A percentile compares a stretch with the other conserved stretches of the same genome.
These are phyloP conservation scores for Jimgerdemannia lactiflua DNA, from an alignment of 192 early-diverging fungal genomes.

Conservation along the genomic window DNA sequence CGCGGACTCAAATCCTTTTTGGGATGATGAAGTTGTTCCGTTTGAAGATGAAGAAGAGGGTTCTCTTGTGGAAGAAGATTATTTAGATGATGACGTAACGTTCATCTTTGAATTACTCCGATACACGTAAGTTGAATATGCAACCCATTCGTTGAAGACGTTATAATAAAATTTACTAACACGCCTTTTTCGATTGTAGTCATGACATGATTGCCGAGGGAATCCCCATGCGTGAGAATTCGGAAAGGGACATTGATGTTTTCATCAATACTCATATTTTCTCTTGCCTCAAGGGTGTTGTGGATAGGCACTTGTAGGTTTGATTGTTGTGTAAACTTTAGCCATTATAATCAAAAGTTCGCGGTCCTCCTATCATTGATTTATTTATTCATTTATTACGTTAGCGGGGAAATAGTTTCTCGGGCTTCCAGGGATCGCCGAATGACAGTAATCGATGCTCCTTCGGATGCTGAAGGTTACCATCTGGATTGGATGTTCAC, in stretches of 20 bases:
- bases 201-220: slow-evolving; percentile 15
- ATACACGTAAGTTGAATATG: slow-evolving; percentile 16
- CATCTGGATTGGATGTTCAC: too few species aligned
- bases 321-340: slow-evolving; percentile 1
- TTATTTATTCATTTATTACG: slow-evolving; percentile 11
- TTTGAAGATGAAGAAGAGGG: not conserved
- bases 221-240: slow-evolving; percentile 9
- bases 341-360: not conserved
- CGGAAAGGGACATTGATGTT: slow-evolving; percentile 15
- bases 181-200: not conserved
- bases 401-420: slow-evolving; percentile 5
- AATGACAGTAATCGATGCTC: slow-evolving; percentile 5
- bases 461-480: slow-evolving; percentile 1
- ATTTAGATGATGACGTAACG: slow-evolving; percentile 8
- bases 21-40: slow-evolving; percentile 3
- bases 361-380: not conserved
- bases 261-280: slow-evolving; percentile 18
- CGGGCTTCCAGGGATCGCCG: slow-evolving; percentile 2
- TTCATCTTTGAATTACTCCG: slow-evolving; percentile 16
- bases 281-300: slow-evolving; percentile 10
- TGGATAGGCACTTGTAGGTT: slow-evolving; percentile 21
- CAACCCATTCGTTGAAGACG: not conserved
- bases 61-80: not conserved
- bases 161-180: slow-evolving; percentile 12
- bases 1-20: slow-evolving; percentile 5